Evolutionary conservation across 176 grass and related monocot genomes (phyloP).

Genomic region (Oropetium thomaeum): DNA sequence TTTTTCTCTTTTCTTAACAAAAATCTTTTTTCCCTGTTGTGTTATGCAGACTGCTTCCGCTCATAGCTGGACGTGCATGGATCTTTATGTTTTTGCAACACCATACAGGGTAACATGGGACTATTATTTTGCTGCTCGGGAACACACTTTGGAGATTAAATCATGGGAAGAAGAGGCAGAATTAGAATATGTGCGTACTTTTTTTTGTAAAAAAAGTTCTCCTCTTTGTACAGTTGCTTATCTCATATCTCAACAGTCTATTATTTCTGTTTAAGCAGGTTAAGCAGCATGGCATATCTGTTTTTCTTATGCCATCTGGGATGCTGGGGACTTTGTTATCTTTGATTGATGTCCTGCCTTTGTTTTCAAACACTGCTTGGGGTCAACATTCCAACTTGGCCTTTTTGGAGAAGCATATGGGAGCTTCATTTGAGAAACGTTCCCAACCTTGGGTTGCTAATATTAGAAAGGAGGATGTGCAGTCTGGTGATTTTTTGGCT

Average conservation of each 20-base stretch:
- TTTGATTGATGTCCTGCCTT: constrained; percentile 74
- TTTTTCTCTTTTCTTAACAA: not conserved
- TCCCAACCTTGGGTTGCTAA: constrained; percentile 53
- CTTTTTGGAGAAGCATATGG: constrained; percentile 85
- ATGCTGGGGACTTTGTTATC: constrained; percentile 86
- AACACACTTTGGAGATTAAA: constrained; percentile 68
- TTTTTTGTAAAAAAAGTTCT: constrained; percentile 7
- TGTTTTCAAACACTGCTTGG: constrained; percentile 87
- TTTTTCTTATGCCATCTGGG: constrained; percentile 91
- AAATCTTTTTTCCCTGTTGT: not conserved
- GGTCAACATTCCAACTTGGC: constrained; percentile 78
- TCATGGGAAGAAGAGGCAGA: constrained; percentile 83
- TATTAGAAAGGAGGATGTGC: constrained; percentile 60
- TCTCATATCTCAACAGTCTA: constrained; percentile 9
- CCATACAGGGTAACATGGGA: constrained; percentile 89
- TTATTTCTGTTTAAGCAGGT: constrained; percentile 47
- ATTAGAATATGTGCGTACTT: constrained; percentile 64
- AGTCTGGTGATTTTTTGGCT: constrained; percentile 81
- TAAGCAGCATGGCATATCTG: constrained; percentile 84
- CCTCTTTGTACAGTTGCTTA: not conserved
- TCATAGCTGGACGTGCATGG: constrained; percentile 90
- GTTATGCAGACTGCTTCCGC: constrained; percentile 54
- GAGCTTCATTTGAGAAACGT: constrained; percentile 66
- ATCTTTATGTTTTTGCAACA: constrained; percentile 86
- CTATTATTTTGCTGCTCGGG: constrained; percentile 64